These are phyloP conservation scores for Apiospora arundinis DNA, from an alignment of 2,329 filamentous ascomycete species.

Conservation along the genomic window DNA sequence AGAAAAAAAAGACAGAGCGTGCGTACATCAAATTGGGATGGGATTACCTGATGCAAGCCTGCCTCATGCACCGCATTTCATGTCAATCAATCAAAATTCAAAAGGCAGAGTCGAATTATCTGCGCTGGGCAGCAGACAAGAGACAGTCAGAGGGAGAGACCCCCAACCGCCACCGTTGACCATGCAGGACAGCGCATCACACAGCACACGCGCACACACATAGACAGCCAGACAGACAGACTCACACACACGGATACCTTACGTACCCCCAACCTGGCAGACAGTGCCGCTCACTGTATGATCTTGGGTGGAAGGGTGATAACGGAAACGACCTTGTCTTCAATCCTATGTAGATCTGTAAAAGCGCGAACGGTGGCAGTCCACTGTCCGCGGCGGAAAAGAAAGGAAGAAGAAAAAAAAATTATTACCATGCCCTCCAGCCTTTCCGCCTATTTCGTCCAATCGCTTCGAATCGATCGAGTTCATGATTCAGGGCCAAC, in stretches of 20 bases:
- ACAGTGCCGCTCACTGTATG: constrained; percentile 6
- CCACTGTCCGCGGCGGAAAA: background rate
- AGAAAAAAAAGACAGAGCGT: background rate
- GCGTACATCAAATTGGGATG: background rate
- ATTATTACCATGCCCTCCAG: background rate
- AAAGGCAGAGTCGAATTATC: background rate
- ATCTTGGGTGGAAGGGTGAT: background rate
- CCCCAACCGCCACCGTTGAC: constrained; percentile 8
- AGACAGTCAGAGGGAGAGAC: background rate
- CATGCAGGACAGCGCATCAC: constrained; percentile 15
- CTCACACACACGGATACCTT: background rate
- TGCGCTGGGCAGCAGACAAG: background rate
- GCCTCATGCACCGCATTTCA: background rate
- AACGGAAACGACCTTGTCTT: background rate
- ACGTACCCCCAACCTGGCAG: background rate
- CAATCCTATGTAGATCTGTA: constrained; percentile 1
- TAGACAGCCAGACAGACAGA: background rate
- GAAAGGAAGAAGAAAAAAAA: background rate
- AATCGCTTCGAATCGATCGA: background rate
- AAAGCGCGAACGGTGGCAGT: background rate
- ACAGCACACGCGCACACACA: background rate
- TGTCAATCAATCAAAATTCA: constrained; percentile 1
- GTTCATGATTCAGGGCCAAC: background rate
- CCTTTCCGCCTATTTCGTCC: background rate
- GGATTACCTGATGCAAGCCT: background rate